phyloP scores from a whole-genome alignment of 345 rosid genomes.

The Populus euphratica region DNA sequence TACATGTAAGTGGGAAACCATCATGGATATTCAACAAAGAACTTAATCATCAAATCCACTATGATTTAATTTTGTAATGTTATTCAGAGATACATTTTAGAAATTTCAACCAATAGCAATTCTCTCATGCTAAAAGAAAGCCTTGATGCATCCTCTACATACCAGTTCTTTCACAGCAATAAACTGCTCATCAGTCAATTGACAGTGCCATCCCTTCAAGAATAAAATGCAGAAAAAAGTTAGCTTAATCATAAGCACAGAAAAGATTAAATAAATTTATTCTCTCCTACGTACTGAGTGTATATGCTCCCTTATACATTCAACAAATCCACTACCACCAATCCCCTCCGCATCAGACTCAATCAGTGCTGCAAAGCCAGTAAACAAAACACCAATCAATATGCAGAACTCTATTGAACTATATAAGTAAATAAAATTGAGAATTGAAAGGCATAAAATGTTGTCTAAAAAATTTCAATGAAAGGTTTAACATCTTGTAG shows the following conservation, averaged over 20 bases:
- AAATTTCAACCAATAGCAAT: background rate
- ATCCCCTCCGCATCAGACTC: conserved; percentile 99
- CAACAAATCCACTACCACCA: conserved; percentile 99
- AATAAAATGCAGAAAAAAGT: conserved; percentile 32
- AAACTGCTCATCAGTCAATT: conserved; percentile 86
- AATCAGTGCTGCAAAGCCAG: conserved; percentile 71
- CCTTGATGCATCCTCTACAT: conserved; percentile 19
- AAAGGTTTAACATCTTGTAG: conserved; percentile 2
- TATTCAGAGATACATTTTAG: background rate
- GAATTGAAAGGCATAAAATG: conserved; percentile 9
- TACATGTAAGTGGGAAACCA: background rate
- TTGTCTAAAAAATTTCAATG: conserved; percentile 12
- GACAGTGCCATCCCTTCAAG: conserved; percentile 88
- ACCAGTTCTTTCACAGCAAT: conserved; percentile 99
- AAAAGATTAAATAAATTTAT: conserved; percentile 15
- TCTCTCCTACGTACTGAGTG: conserved; percentile 55
- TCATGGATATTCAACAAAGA: background rate
- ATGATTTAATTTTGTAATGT: background rate
- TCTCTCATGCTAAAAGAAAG: background rate
- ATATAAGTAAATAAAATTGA: conserved; percentile 12
- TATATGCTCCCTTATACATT: conserved; percentile 96
- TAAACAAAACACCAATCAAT: conserved; percentile 17
- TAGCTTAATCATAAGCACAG: conserved; percentile 16
- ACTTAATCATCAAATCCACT: background rate
- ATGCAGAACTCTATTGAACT: conserved; percentile 4